phyloP scores from a whole-genome alignment of 495 filamentous ascomycete species.

The Ascobolus immersus region DNA sequence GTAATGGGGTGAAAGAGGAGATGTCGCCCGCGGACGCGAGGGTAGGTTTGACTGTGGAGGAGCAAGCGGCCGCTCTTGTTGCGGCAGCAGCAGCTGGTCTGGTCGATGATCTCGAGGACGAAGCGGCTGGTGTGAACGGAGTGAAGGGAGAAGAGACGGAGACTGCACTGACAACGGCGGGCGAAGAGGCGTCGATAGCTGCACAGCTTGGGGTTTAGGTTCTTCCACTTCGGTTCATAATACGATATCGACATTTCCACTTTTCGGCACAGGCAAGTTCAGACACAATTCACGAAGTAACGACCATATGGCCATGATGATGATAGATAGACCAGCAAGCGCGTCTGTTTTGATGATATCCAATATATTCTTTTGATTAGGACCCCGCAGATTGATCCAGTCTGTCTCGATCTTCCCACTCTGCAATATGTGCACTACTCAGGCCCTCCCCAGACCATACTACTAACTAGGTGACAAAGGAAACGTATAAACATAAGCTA shows the following conservation, averaged over 20 bases:
- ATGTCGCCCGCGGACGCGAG: conserved; percentile 6
- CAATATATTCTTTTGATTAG: too few relatives aligned
- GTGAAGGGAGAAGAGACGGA: neutral
- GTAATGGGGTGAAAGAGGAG: conserved; percentile 4
- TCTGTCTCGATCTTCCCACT: too few relatives aligned
- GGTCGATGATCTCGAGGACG: neutral
- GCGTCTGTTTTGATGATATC: too few relatives aligned
- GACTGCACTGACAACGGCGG: neutral
- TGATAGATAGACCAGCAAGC: neutral
- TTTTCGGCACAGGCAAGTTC: neutral
- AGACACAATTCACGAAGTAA: neutral
- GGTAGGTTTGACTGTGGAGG: conserved; percentile 9
- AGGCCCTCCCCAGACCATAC: too few relatives aligned
- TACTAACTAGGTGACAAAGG: too few relatives aligned
- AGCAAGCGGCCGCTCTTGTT: conserved; percentile 9
- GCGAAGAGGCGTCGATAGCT: neutral
- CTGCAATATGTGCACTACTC: too few relatives aligned
- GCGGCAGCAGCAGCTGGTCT: conserved; percentile 1
- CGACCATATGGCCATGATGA: neutral
- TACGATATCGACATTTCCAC: neutral
- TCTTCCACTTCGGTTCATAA: neutral
- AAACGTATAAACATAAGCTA: too few relatives aligned
- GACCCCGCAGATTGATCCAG: too few relatives aligned
- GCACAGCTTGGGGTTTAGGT: neutral
- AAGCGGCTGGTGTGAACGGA: conserved; percentile 1